Base-by-base conservation (phyloP, 805 yeast species). In the Komagataella pastoris region DNA sequence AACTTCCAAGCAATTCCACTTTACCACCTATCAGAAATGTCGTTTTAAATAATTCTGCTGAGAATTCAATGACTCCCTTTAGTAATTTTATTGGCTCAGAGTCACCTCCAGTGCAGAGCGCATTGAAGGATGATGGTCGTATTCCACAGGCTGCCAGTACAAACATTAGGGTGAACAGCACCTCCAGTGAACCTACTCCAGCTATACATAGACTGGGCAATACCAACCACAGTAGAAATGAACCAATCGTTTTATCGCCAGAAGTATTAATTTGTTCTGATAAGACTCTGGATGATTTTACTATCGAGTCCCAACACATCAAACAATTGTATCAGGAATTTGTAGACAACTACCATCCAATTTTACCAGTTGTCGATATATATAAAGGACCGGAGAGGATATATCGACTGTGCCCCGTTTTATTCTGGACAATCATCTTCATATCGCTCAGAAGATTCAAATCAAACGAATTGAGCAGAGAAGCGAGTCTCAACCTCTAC, bases 381-480 rank as follows among this genome's bases (percentile, higher is more conserved):
- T 56, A 71, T 6, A 78, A 77, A 54, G 96, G 97, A 7, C 93
- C 96, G 1, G 97, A 89, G 58, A 70, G 80, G 48, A 75, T 90
- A 7, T 87, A 85, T 63, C 67, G 79, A 53, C 71, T 86, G 17
- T 88, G 97, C 53, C 97, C 97, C 0, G 83, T 91, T 2, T 69
- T 91, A 17, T 91, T 91, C 61, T 91, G 99, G 99, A 90, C 91
- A 0, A 82, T 91, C 14, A 82, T 90, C 80, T 79, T 88, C 46
- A 85, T 88, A 1, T 87, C 96, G 0, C 68, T 89, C 47, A 75
- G 99, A 54, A 73, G 96, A 52, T 74, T 73, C 54, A 70, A 71
- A 24, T 62, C 70, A 1, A 61, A 54, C 7, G 47, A 51, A 3
- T 51, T 61, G 17, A 18, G 17, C 30, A 57, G 58, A 47, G 59